phyloP scores from a whole-genome alignment of 78 protist species.

The Chrysochromulina parva region DNA sequence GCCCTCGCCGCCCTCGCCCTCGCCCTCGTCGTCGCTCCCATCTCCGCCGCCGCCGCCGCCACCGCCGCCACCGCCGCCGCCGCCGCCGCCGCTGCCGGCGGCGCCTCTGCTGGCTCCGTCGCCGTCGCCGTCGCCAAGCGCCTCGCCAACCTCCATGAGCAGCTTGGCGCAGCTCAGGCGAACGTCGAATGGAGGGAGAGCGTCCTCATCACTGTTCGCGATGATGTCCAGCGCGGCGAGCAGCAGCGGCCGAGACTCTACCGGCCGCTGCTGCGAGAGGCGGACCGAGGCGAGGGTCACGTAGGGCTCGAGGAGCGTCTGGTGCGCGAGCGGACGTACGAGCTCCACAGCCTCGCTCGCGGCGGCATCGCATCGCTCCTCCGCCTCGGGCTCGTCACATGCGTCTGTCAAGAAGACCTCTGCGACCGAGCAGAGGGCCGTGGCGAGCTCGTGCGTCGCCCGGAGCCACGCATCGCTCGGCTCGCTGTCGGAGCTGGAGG shows the following conservation, averaged over 20 bases:
- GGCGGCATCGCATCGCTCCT: background rate
- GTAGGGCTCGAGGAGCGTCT: background rate
- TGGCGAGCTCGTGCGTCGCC: background rate
- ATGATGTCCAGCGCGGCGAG: background rate
- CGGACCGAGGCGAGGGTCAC: background rate
- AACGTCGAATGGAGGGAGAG: background rate
- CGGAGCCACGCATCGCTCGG: background rate
- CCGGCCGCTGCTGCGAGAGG: background rate
- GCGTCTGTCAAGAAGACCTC: background rate
- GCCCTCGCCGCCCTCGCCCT: too few species aligned
- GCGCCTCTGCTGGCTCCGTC: too few species aligned
- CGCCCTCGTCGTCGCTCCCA: too few species aligned
- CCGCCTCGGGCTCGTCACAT: conserved; percentile 17
- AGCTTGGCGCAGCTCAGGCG: background rate
- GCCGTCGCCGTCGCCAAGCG: too few species aligned
- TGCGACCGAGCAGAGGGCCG: background rate
- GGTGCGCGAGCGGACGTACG: background rate
- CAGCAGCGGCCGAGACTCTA: background rate
- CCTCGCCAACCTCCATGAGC: background rate
- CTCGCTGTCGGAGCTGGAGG: background rate
- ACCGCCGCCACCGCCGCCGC: too few species aligned
- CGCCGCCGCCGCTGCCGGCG: too few species aligned
- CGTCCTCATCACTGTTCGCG: background rate
- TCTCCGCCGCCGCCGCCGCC: too few species aligned
- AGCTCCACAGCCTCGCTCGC: background rate